Base-by-base conservation (phyloP, 2,329 filamentous ascomycete genomes). In the Ophiostoma triangulosporum region DNA sequence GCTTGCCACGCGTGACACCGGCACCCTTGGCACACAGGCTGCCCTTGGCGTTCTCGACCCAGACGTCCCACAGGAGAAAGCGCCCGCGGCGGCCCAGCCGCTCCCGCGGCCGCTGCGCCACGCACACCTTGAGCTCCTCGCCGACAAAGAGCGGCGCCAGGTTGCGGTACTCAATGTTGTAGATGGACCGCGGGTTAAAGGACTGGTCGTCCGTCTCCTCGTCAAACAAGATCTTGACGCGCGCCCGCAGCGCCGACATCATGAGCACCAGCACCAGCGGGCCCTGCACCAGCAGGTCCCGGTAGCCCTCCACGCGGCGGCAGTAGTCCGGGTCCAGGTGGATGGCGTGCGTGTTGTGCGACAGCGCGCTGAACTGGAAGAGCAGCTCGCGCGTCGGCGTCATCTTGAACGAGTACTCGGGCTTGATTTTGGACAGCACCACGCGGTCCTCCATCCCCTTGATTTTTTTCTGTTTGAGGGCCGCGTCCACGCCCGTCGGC, bases 261-360 rank as follows among this genome's bases (percentile, higher is more conserved):
- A 96, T 81, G 6, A 97, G 71, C 0, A 84, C 83, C 38, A 94
- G 74, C 1, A 80, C 81, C 52, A 98, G 71, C 1, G 93, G 91
- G 0, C 93, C 93, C 62, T 97, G 93, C 53, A 97, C 86, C 15
- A 97, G 75, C 26, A 88, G 72, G 56, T 82, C 78, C 5, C 75
- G 75, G 64, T 94, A 83, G 11, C 86, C 86, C 66, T 97, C 93
- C 12, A 82, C 71, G 12, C 77, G 70, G 36, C 76, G 75, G 51
- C 81, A 82, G 68, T 88, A 94, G 43, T 74, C 64, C 1, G 75
- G 76, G 65, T 96, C 86, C 22, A 95, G 74, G 68, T 98, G 93
- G 60, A 98, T 96, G 15, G 77, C 74, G 68, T 98, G 93, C 1
- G 88, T 88, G 67, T 98, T 98, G 72, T 88, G 90, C 2, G 86